Base-by-base conservation (phyloP, 306 rosid genomes). In the Trifolium pratense region DNA sequence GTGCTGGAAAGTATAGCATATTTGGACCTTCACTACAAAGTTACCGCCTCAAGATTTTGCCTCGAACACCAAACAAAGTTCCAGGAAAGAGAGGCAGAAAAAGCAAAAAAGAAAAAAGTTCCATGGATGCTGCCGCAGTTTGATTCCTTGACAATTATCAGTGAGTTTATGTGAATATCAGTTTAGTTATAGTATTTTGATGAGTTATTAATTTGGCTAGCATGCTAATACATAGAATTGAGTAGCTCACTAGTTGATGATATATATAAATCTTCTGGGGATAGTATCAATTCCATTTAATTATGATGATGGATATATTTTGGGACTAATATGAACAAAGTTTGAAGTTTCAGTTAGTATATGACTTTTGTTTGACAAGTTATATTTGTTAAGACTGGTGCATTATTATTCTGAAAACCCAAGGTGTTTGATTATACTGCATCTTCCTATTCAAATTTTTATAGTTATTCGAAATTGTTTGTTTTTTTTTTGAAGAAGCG, bases 11-110 rank as follows among this genome's bases (percentile, higher is more conserved):
- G 76, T 89, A 86, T 76, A 84, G 88, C 79, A 84, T 79, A 21
- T 93, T 93, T 49, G 97, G 98, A 65, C 92, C 96, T 71, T 80
- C 97, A 43, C 91, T 86, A 42, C 82, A 82, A 62, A 86, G 97
- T 68, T 93, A 93, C 82, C 83, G 89, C 53, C 97, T 93, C 86
- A 91, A 85, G 89, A 87, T 82, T 75, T 58, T 84, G 58, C 71
- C 86, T 7, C 48, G 78, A 2, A 39, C 70, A 25, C 84, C 79
- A 10, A 39, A 14, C 26, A 83, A 79, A 66, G 83, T 63, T 49
- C 63, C 65, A 17, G 74, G 72, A 55, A 89, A 79, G 86, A 60
- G 75, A 34, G 75, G 81, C 68, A 77, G 84, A 66, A 82, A 67
- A 76, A 65, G 72, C 9, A 68, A 36, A 40, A 68, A 51, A 11